These are phyloP conservation scores for Suillus clintonianus DNA, from an alignment of 768 basidiomycete genomes.

Conservation along the genomic window DNA sequence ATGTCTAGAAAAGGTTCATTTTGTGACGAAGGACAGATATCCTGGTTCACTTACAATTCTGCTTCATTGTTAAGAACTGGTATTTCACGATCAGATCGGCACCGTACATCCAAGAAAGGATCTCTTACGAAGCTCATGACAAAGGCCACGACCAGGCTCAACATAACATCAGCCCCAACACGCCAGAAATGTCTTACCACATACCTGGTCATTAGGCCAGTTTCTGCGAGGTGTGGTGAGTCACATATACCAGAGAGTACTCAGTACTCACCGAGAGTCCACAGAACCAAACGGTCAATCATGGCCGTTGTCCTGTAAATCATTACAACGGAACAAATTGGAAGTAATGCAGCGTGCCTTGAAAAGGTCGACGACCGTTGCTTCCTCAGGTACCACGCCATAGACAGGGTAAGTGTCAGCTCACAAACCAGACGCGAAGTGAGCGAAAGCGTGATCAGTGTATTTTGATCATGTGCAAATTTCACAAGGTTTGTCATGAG, in stretches of 20 bases:
- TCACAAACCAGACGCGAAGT: background rate
- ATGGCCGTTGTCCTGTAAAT: background rate
- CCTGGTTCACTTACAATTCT: background rate
- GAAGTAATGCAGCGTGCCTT: background rate
- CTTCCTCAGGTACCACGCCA: slow-evolving; percentile 1
- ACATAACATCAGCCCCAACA: background rate
- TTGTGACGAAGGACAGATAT: background rate
- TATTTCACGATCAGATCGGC: background rate
- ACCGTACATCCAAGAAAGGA: background rate
- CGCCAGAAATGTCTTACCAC: background rate
- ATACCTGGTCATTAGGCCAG: slow-evolving; percentile 3
- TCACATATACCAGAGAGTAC: background rate
- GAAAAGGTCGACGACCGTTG: background rate
- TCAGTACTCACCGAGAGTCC: slow-evolving; percentile 3
- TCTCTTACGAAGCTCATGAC: background rate
- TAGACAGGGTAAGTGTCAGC: background rate
- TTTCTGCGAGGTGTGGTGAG: background rate
- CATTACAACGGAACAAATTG: background rate
- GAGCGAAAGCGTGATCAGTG: background rate
- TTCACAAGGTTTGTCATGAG: background rate
- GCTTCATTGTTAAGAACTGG: slow-evolving; percentile 3
- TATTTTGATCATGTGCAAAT: background rate
- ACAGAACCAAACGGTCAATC: background rate
- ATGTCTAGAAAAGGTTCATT: background rate
- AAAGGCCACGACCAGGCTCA: background rate